Percentiles rank a stretch among this genome's conserved stretches.
These are phyloP conservation scores for Scutellaria galericulata DNA, from an alignment of 257 asterid species.

Conservation along the genomic window DNA sequence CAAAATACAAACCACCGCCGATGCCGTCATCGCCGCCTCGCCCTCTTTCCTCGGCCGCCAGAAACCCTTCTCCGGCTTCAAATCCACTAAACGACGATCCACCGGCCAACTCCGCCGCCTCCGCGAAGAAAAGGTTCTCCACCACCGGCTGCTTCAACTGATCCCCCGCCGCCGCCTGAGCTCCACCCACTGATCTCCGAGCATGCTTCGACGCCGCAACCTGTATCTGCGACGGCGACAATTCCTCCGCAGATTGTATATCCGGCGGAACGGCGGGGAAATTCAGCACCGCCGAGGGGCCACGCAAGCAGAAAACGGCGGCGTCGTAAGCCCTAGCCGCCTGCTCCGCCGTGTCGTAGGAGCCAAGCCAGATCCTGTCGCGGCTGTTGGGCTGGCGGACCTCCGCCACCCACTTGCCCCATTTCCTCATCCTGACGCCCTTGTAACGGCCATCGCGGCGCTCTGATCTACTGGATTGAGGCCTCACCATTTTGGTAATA, in stretches of 20 bases:
- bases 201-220: slow-evolving; percentile 71
- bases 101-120: slow-evolving; percentile 25
- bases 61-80: slow-evolving; percentile 20
- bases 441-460: slow-evolving; percentile 52
- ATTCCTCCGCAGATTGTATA: slow-evolving; percentile 34
- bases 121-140: slow-evolving; percentile 35
- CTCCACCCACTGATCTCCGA: slow-evolving; percentile 32
- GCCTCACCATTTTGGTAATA: slow-evolving; percentile 50
- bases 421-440: slow-evolving; percentile 78
- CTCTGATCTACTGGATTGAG: slow-evolving; percentile 41
- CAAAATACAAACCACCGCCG: slow-evolving; percentile 34
- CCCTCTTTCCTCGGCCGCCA: slow-evolving; percentile 35
- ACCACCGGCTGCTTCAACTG: slow-evolving; percentile 35
- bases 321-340: slow-evolving; percentile 84
- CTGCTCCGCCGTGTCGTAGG: slow-evolving; percentile 76
- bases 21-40: slow-evolving; percentile 15
- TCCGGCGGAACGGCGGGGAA: slow-evolving; percentile 65
- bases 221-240: slow-evolving; percentile 66
- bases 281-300: slow-evolving; percentile 59
- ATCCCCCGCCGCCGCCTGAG: slow-evolving; percentile 21
- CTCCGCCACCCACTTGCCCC: slow-evolving; percentile 93
- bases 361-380: slow-evolving; percentile 75
- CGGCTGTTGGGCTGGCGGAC: slow-evolving; percentile 80
- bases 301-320: slow-evolving; percentile 72
- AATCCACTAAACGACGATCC: slow-evolving; percentile 18